Evolutionary conservation across 441 rosid species (phyloP).

Genomic region (Populus hybrid): DNA sequence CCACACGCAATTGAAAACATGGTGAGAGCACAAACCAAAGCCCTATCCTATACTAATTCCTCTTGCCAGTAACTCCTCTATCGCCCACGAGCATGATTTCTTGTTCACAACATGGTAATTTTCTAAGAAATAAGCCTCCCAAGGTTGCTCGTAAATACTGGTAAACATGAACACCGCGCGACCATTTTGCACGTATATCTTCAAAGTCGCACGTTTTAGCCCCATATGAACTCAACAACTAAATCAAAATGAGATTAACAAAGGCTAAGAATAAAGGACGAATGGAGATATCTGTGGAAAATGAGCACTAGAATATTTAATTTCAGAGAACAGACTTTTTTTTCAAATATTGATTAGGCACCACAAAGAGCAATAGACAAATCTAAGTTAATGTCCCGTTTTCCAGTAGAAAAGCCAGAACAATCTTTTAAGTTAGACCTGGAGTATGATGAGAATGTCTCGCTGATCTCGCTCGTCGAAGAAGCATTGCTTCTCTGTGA

Average conservation of each 20-base stretch:
- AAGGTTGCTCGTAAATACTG: no score
- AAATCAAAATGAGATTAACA: background rate
- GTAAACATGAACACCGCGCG: no score
- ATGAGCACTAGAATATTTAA: background rate
- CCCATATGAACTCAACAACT: background rate
- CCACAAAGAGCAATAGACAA: conserved; percentile 85
- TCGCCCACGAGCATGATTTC: no score
- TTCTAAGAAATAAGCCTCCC: no score
- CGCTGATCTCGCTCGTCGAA: conserved; percentile 64
- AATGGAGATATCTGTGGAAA: background rate
- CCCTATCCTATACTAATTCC: no score
- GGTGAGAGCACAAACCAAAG: no score
- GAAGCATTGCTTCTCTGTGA: no score
- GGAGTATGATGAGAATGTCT: conserved; percentile 48
- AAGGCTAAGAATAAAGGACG: background rate
- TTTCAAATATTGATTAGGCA: conserved; percentile 19
- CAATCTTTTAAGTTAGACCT: conserved; percentile 38
- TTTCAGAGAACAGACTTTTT: background rate
- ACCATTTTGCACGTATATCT: no score
- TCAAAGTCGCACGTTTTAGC: no score
- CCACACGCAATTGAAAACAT: no score
- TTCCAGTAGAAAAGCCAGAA: conserved; percentile 33
- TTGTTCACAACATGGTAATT: no score
- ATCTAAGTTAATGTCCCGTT: conserved; percentile 50
- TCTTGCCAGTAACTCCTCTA: no score